Percentiles rank a stretch among this genome's conserved stretches.
These are phyloP conservation scores for Adiantum capillusveneris DNA, from an alignment of 75 land plant genomes.

Conservation along the genomic window DNA sequence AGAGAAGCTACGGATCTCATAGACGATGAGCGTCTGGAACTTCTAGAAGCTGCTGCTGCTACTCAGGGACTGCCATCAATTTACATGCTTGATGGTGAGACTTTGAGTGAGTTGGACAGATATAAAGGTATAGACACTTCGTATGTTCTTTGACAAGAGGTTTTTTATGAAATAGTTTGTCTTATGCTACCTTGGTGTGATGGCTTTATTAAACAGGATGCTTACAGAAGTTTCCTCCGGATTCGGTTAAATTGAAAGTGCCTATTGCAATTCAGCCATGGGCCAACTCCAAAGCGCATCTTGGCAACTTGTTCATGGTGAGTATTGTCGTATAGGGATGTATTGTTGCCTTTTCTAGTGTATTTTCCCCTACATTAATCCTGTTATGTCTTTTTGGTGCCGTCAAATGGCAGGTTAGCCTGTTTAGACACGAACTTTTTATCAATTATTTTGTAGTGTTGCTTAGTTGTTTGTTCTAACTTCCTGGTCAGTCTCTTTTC, in stretches of 20 bases:
- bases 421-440: no score
- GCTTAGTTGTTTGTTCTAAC: no score
- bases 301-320: conserved; percentile 76
- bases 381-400: no score
- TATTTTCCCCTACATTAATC: no score
- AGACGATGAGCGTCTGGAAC: conserved; percentile 37
- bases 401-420: no score
- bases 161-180: no score
- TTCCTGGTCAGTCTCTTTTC: no score
- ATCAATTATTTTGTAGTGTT: no score
- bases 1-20: conserved; percentile 29
- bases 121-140: conserved; percentile 10
- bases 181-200: not conserved
- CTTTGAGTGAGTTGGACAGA: conserved; percentile 5
- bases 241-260: conserved; percentile 64
- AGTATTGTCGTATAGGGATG: not conserved
- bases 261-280: conserved; percentile 59
- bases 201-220: conserved; percentile 34
- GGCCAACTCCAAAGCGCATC: conserved; percentile 59
- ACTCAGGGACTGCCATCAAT: conserved; percentile 16
- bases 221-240: conserved; percentile 80
- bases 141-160: no score
- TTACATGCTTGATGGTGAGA: conserved; percentile 6
- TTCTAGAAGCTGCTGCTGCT: conserved; percentile 20
- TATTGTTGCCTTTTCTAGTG: not conserved